Evolutionary conservation across 306 rosid species (phyloP), one percentile per base, ranked within the genome.

Genomic region (Corylus avellana): DNA sequence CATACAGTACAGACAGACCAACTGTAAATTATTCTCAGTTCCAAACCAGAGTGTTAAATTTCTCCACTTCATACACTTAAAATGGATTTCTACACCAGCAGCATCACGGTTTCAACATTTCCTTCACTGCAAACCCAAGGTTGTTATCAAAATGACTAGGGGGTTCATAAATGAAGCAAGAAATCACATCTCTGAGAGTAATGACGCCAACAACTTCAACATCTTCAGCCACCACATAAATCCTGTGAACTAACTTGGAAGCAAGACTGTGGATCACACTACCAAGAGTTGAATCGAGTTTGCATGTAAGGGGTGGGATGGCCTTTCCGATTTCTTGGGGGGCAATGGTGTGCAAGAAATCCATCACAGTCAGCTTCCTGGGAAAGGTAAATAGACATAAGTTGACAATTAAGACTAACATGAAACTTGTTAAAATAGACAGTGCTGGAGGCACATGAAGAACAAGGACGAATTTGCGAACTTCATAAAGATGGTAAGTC

Each of bases 151-250:
- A 88, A 80, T 92, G 91, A 79, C 90, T 85, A 61, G 89, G 73
- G 18, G 98, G 98, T 68, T 92, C 98, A 17, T 75, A 79, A 79
- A 91, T 88, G 84, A 93, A 95, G 86, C 98, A 90, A 75, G 97
- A 87, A 79, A 95, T 95, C 71, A 91, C 97, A 73, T 95, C 99
- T 88, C 99, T 89, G 78, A 95, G 92, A 25, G 98, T 95, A 61
- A 91, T 83, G 80, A 93, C 88, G 62, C 98, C 98, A 2, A 85
- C 70, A 54, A 89, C 91, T 79, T 86, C 91, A 1, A 80, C 81
- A 63, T 87, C 86, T 18, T 39, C 88, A 18, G 86, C 80, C 22
- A 82, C 91, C 59, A 82, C 93, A 72, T 91, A 86, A 78, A 93
- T 88, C 86, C 98, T 88, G 84, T 93, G 99, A 83, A 93, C 89